Evolutionary conservation across 257 asterid species (phyloP).

Genomic region (Solanum sparsipilum): DNA sequence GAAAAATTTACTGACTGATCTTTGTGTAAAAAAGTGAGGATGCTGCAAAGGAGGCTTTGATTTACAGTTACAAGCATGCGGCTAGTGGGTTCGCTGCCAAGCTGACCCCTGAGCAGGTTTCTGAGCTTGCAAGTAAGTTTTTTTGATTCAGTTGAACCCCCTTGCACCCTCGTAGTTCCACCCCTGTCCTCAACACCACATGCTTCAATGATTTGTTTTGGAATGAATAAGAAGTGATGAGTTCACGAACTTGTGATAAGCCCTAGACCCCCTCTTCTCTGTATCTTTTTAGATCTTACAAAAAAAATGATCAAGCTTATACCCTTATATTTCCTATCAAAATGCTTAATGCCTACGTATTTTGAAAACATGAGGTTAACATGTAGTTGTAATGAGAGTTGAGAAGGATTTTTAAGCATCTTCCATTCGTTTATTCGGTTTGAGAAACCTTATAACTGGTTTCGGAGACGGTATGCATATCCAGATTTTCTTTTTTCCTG

Average conservation of each 20-base stretch:
- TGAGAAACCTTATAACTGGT: background rate
- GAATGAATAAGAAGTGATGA: background rate
- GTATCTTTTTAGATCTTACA: background rate
- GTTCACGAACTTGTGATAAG: background rate
- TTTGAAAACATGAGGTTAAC: background rate
- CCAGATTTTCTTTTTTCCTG: background rate
- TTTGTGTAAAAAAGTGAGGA: conserved; percentile 8
- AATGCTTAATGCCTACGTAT: background rate
- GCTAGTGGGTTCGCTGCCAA: conserved; percentile 12
- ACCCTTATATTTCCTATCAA: background rate
- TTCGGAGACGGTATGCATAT: background rate
- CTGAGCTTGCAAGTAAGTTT: conserved; percentile 6
- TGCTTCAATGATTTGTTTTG: background rate
- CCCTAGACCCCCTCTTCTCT: background rate
- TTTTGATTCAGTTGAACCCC: background rate
- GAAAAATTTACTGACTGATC: background rate
- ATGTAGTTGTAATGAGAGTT: background rate
- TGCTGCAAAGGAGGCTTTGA: conserved; percentile 7
- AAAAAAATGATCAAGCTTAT: background rate
- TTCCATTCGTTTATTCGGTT: background rate
- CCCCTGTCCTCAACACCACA: background rate
- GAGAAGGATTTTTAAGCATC: background rate
- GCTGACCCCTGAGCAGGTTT: conserved; percentile 12
- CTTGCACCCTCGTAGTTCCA: background rate
- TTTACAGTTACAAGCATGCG: conserved; percentile 5